Base-by-base conservation (phyloP, 441 rosid genomes). In the Aleurites moluccanus region DNA sequence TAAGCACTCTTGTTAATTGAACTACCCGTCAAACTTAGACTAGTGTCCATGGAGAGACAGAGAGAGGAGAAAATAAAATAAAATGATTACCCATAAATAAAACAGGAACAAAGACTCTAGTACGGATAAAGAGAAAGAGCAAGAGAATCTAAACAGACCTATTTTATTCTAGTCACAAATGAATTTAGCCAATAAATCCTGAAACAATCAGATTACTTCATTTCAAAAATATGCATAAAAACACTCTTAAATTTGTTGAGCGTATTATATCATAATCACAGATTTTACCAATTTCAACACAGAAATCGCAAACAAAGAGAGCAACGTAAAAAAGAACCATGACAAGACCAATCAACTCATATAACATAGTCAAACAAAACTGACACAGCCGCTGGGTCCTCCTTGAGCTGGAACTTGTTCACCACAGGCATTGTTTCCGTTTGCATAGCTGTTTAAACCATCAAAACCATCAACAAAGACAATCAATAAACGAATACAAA, bases 371-470 rank as follows among this genome's bases (percentile, higher is more conserved):
- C n/a, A 14, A 15, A 14, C 16, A 73, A 66, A 80, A 79, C 90
- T 83, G 49, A 93, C 97, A 73, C 80, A 6, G 97, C 73, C 40
- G 80, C 83, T 27, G 78, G 83, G 76, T 89, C 83, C 78, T 88
- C 89, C 28, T 79, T 72, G 64, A 92, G 89, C 78, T 88, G 80
- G 69, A 93, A 84, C 84, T 78, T 85, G 79, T 87, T 83, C 61
- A 92, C 97, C 79, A 94, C 65, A 74, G 97, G 96, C 79, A 84
- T 60, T 62, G 98, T 96, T 82, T 94, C 96, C 64, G 92, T 84
- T 81, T 94, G 94, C 97, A 93, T 93, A 83, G 96, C 98, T 92
- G 73, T 75, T 55, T 69, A 60, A 40, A 64, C 75, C 57, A 69
- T 68, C 21, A 14, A 33, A 68, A 52, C 38, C 68, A 56, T 0